Conservation (phyloP, 495 filamentous ascomycete genomes). For the Barbatosphaeria neglecta region DNA sequence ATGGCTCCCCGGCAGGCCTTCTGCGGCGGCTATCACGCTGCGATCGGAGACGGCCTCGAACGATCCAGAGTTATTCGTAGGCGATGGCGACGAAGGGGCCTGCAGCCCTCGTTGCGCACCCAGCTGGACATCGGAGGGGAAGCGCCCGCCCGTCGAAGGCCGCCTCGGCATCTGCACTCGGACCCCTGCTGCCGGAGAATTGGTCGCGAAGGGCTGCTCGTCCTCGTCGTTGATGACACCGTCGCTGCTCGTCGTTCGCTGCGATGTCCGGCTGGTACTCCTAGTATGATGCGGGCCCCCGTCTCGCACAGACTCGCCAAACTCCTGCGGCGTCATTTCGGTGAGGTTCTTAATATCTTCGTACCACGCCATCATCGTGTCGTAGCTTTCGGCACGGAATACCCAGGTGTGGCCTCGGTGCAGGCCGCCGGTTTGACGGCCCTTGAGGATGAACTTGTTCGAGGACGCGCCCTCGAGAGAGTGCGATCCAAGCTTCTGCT, state of each 20-base stretch:
- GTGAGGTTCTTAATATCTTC: constrained; percentile 81
- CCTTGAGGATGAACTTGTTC: constrained; percentile 98
- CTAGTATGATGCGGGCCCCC: constrained; percentile 41
- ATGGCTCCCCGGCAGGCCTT: constrained; percentile 38
- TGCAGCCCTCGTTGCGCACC: constrained; percentile 60
- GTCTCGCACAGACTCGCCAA: constrained; percentile 70
- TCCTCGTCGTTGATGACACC: constrained; percentile 73
- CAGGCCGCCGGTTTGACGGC: constrained; percentile 83
- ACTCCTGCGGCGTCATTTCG: constrained; percentile 79
- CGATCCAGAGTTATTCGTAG: constrained; percentile 53
- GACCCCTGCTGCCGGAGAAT: constrained; percentile 34
- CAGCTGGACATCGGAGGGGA: constrained; percentile 76
- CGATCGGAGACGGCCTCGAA: constrained; percentile 33
- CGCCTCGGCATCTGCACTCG: constrained; percentile 39
- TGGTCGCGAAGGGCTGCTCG: constrained; percentile 58
- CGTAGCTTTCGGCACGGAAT: constrained; percentile 87
- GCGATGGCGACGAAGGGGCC: constrained; percentile 63
- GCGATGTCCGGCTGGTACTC: constrained; percentile 58
- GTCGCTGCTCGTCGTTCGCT: constrained; percentile 56
- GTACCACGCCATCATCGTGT: constrained; percentile 96
- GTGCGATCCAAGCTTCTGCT: constrained; percentile 90
- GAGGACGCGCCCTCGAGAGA: constrained; percentile 74
- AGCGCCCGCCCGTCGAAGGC: constrained; percentile 75
- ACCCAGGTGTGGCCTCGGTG: constrained; percentile 97
- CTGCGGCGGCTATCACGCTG: constrained; percentile 43